Conservation (phyloP, 2,329 filamentous ascomycete species). For the Aspergillus glaucus region DNA sequence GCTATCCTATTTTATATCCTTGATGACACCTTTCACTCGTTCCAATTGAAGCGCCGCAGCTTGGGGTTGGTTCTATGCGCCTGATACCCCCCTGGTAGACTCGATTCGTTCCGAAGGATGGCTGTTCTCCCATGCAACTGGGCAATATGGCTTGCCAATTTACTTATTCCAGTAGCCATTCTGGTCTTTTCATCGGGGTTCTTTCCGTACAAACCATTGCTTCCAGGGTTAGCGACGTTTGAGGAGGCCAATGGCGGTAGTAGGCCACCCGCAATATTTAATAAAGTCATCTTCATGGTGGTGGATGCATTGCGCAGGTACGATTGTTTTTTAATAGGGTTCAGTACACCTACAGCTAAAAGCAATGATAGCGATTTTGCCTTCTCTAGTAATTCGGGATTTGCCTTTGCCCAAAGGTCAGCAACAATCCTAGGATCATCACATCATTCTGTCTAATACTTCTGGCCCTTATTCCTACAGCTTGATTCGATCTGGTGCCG, state of each 20-base stretch:
- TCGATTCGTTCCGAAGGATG: constrained; percentile 12
- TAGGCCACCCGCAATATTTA: constrained; percentile 65
- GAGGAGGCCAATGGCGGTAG: constrained; percentile 46
- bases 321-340: constrained; percentile 7
- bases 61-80: background rate
- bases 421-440: constrained; percentile 3
- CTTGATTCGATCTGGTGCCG: constrained; percentile 73
- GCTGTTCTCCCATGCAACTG: constrained; percentile 20
- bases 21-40: too few species aligned
- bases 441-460: constrained; percentile 11
- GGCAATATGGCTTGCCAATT: constrained; percentile 60
- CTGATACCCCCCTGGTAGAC: background rate
- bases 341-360: constrained; percentile 11
- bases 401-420: constrained; percentile 80
- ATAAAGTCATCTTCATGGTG: constrained; percentile 94
- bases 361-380: constrained; percentile 72
- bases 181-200: constrained; percentile 80
- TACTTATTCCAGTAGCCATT: constrained; percentile 69
- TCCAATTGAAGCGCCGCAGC: background rate
- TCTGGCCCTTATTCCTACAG: constrained; percentile 40
- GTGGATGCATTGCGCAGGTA: constrained; percentile 90
- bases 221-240: constrained; percentile 72
- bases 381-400: constrained; percentile 71
- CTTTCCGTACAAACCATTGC: constrained; percentile 94
- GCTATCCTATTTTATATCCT: too few species aligned